Percentiles rank a stretch among this genome's conserved stretches.
Evolutionary conservation across 805 yeast genomes (phyloP).

Genomic region (Phaffomyces thermotolerans): DNA sequence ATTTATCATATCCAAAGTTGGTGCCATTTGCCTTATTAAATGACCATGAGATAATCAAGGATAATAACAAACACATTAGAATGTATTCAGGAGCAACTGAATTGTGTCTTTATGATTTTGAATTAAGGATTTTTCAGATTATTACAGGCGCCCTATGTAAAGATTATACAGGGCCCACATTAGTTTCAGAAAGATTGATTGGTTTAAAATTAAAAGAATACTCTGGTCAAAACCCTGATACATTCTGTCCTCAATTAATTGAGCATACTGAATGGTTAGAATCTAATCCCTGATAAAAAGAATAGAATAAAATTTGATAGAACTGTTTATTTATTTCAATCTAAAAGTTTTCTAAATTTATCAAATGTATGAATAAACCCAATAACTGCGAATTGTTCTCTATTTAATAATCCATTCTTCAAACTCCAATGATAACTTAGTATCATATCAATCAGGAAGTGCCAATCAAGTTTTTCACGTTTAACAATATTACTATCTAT

Average conservation of each 20-base stretch:
- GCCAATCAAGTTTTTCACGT: slow-evolving; percentile 4
- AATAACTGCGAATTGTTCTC: slow-evolving; percentile 8
- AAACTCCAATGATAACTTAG: slow-evolving; percentile 16
- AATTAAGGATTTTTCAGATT: slow-evolving; percentile 33
- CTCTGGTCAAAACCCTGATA: slow-evolving; percentile 20
- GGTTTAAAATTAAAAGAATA: slow-evolving; percentile 26
- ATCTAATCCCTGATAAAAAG: slow-evolving; percentile 19
- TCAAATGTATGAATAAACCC: slow-evolving; percentile 8
- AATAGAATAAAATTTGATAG: too few relatives aligned
- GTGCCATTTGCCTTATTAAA: slow-evolving; percentile 25
- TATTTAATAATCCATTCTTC: slow-evolving; percentile 7
- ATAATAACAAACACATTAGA: slow-evolving; percentile 23
- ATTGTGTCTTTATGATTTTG: slow-evolving; percentile 31
- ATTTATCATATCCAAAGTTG: slow-evolving; percentile 52
- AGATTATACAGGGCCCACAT: slow-evolving; percentile 20
- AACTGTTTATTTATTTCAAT: neutral
- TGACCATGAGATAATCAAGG: slow-evolving; percentile 22
- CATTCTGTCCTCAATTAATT: slow-evolving; percentile 26
- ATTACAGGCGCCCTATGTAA: slow-evolving; percentile 31
- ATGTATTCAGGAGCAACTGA: slow-evolving; percentile 25
- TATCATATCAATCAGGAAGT: slow-evolving; percentile 6
- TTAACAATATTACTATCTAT: slow-evolving; percentile 5
- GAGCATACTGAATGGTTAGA: slow-evolving; percentile 30
- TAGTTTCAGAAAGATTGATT: slow-evolving; percentile 15
- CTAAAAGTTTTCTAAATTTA: slow-evolving; percentile 5